phyloP scores from a whole-genome alignment of 495 filamentous ascomycete genomes.

The Pyronema domesticum region DNA sequence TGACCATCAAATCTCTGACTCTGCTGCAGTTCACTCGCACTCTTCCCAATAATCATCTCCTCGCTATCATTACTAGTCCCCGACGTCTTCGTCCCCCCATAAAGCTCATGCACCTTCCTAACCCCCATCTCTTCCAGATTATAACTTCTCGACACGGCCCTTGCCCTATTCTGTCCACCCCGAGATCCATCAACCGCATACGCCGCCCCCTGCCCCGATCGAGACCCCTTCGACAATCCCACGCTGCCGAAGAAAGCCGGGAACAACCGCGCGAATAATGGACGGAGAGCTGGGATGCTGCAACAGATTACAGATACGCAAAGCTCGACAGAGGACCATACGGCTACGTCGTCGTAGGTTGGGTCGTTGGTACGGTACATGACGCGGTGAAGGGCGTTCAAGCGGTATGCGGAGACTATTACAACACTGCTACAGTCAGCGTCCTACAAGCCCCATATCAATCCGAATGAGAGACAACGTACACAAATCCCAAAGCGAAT shows the following conservation, averaged over 20 bases:
- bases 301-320: conserved; percentile 34
- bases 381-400: conserved; percentile 4
- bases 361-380: conserved; percentile 4
- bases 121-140: conserved; percentile 4
- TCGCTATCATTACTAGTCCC: conserved; percentile 7
- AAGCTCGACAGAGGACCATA: conserved; percentile 35
- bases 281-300: conserved; percentile 31
- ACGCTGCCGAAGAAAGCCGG: conserved; percentile 21
- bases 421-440: background rate
- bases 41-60: conserved; percentile 7
- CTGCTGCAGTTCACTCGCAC: background rate
- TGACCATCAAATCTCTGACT: background rate
- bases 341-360: conserved; percentile 1
- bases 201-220: background rate
- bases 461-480: no score
- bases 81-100: background rate
- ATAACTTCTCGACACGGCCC: background rate
- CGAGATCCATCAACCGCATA: background rate
- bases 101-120: background rate
- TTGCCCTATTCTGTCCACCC: background rate
- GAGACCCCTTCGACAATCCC: background rate
- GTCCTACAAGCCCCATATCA: no score
- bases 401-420: conserved; percentile 5
- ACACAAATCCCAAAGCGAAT: conserved; percentile 35
- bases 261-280: conserved; percentile 25